phyloP scores from a whole-genome alignment of 345 rosid species.

The Passiflora organensis region DNA sequence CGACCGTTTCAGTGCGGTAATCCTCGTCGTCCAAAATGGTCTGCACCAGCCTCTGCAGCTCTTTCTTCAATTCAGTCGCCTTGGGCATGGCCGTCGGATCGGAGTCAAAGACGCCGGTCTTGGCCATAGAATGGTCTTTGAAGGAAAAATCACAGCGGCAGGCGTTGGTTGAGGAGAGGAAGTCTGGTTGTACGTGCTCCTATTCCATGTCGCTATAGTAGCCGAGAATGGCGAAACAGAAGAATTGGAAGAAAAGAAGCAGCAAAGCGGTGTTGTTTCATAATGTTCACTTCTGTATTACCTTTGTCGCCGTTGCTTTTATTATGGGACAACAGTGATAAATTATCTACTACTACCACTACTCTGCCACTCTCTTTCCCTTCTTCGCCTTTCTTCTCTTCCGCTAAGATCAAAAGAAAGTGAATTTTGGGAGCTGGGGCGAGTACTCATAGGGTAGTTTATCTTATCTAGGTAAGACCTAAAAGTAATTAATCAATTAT shows the following conservation, averaged over 20 bases:
- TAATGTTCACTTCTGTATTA: not conserved
- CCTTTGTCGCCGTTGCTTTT: not conserved
- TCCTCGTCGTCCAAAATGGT: slow-evolving; percentile 66
- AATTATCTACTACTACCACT: not conserved
- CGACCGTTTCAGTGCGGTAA: slow-evolving; percentile 41
- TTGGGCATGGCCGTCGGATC: slow-evolving; percentile 59
- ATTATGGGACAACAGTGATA: not conserved
- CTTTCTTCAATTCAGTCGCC: slow-evolving; percentile 63
- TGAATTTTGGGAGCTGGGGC: too few relatives aligned
- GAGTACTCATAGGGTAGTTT: too few relatives aligned
- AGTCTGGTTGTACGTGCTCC: too few relatives aligned
- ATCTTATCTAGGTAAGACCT: too few relatives aligned
- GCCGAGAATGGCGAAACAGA: not conserved
- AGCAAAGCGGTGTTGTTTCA: slow-evolving; percentile 15
- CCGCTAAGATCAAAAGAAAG: too few relatives aligned
- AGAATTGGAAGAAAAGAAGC: slow-evolving; percentile 3
- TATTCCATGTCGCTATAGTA: not conserved
- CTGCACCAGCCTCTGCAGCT: slow-evolving; percentile 58
- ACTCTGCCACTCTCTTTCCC: not conserved
- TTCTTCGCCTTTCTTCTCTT: not conserved
- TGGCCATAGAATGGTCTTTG: slow-evolving; percentile 18
- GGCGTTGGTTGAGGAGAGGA: not conserved
- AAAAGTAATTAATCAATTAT: too few relatives aligned
- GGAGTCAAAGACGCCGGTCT: slow-evolving; percentile 34
- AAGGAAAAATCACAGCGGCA: not conserved